Evolutionary conservation across 179 eudicot genomes (phyloP).

Genomic region (Corrigiola litoralis): DNA sequence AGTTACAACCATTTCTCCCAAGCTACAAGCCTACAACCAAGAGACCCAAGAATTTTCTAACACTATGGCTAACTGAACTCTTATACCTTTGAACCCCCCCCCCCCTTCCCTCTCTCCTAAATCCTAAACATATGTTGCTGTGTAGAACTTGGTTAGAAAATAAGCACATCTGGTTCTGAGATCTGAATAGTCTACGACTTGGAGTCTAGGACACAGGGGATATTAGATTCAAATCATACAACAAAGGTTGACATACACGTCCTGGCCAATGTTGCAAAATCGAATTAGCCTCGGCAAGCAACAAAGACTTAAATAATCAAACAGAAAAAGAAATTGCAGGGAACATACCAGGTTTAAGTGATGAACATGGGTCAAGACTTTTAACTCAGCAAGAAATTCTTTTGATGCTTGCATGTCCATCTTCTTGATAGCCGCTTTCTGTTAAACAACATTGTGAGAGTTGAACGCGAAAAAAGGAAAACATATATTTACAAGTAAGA

Average conservation of each 20-base stretch:
- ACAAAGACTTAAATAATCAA: not conserved
- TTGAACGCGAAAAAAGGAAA: not conserved
- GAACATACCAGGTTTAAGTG: conserved; percentile 59
- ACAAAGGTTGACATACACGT: not conserved
- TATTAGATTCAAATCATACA: not conserved
- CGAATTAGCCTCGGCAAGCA: not conserved
- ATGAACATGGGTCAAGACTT: conserved; percentile 63
- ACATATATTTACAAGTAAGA: not conserved
- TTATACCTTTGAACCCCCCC: no score
- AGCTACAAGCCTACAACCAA: no score
- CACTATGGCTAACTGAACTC: no score
- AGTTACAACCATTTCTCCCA: no score
- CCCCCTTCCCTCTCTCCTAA: no score
- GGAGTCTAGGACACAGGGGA: not conserved
- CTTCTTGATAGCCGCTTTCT: conserved; percentile 72
- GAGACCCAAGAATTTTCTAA: no score
- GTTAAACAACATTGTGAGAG: conserved; percentile 1
- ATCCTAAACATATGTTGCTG: no score
- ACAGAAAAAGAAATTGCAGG: not conserved
- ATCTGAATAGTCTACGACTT: not conserved
- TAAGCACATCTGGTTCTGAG: not conserved
- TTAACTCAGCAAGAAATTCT: conserved; percentile 61
- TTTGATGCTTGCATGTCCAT: conserved; percentile 60
- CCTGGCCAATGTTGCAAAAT: not conserved
- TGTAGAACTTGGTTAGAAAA: not conserved